phyloP scores from a whole-genome alignment of 2,329 filamentous ascomycete genomes.

The Arthrobotrys sinensis region DNA sequence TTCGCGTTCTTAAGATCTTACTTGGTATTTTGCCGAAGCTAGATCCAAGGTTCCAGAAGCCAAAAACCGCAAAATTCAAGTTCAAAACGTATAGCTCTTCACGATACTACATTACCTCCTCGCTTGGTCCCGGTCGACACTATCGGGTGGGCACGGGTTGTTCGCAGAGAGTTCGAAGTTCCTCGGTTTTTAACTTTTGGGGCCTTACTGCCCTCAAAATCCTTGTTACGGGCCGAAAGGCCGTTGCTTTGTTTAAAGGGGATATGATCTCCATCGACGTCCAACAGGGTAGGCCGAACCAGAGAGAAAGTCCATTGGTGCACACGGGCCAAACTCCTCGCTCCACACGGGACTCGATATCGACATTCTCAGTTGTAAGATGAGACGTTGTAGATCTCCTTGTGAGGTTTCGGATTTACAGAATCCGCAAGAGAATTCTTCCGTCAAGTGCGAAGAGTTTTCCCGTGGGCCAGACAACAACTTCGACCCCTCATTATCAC shows the following conservation, averaged over 20 bases:
- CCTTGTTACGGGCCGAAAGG: conserved; percentile 31
- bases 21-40: neutral
- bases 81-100: neutral
- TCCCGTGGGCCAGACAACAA: neutral
- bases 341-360: neutral
- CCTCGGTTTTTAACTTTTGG: neutral
- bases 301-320: neutral
- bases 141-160: neutral
- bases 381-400: too few species aligned
- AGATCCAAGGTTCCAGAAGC: neutral
- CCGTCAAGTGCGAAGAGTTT: too few species aligned
- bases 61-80: neutral
- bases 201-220: neutral
- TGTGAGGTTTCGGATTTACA: too few species aligned
- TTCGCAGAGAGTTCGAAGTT: neutral
- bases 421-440: too few species aligned
- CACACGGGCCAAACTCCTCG: too few species aligned
- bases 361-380: too few species aligned
- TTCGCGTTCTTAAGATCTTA: neutral
- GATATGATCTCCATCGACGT: conserved; percentile 13
- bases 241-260: conserved; percentile 36
- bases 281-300: neutral
- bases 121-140: neutral
- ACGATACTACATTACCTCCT: neutral
- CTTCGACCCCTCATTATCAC: too few species aligned